Conservation (phyloP, 2,329 filamentous ascomycete genomes). For the Colletotrichum karsti region DNA sequence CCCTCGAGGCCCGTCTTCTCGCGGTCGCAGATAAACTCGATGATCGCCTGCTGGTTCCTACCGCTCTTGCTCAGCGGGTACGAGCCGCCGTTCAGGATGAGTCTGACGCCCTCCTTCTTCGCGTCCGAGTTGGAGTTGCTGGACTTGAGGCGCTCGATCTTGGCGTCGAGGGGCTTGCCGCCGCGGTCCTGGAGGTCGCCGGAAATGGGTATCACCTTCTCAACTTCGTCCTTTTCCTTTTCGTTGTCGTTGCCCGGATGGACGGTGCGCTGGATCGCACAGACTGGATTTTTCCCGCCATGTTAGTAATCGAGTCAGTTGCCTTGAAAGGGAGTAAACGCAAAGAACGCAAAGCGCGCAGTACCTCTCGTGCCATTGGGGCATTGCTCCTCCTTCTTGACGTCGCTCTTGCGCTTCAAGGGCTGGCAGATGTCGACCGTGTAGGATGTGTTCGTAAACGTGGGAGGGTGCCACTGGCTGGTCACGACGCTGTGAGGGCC, state of each 20-base stretch:
- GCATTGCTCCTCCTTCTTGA: constrained; percentile 67
- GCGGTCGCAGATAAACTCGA: constrained; percentile 86
- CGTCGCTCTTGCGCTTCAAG: constrained; percentile 68
- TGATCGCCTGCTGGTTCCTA: constrained; percentile 75
- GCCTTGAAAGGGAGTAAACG: neutral
- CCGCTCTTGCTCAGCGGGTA: constrained; percentile 62
- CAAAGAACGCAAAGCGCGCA: neutral
- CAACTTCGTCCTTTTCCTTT: constrained; percentile 56
- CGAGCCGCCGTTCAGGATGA: constrained; percentile 72
- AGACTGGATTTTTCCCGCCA: constrained; percentile 66
- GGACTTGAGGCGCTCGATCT: constrained; percentile 71
- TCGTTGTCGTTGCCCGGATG: constrained; percentile 46
- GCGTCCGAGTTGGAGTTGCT: constrained; percentile 71
- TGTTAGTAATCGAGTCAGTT: neutral
- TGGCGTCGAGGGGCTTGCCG: constrained; percentile 69
- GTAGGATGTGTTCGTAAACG: constrained; percentile 78
- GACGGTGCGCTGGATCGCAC: constrained; percentile 73
- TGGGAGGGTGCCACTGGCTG: constrained; percentile 58
- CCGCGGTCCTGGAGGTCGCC: constrained; percentile 71
- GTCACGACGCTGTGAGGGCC: constrained; percentile 77
- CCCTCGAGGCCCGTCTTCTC: constrained; percentile 78
- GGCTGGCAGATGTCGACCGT: constrained; percentile 80
- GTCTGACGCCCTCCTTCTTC: constrained; percentile 74
- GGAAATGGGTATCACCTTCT: constrained; percentile 75
- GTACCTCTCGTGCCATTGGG: constrained; percentile 74